Evolutionary conservation across 1,284 basidiomycete genomes (phyloP), one percentile per base, ranked within the genome.

Genomic region (Meira miltonrushii): DNA sequence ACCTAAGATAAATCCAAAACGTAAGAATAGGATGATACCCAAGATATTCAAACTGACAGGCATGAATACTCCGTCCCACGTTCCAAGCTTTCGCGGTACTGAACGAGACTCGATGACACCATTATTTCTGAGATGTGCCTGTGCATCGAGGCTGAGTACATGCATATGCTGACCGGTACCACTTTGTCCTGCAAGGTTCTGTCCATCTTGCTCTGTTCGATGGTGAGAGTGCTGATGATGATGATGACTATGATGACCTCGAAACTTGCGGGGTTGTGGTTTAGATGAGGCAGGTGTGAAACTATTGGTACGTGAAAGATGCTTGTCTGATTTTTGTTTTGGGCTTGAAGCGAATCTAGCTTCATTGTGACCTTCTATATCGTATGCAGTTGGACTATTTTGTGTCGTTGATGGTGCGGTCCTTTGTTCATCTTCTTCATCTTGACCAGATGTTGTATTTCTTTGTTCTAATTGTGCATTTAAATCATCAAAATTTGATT

Each of bases 51-150:
- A 69, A 58, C 71, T 72, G 62, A 76, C 74, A 12, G 75, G 75
- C 65, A 77, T 69, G 38, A 77, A 77, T 37, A 77, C 75, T 40
- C 75, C 75, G 43, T 76, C 72, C 70, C 72, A 77, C 10, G 75
- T 77, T 5, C 75, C 75, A 2, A 77, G 68, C 60, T 77, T 77
- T 23, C 74, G 66, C 19, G 73, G 68, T 1, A 65, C 62, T 48
- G 66, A 68, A 25, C 62, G 59, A 11, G 62, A 61, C 43, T 59
- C 62, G 58, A 71, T 67, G 68, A 71, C 67, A 28, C 69, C 71
- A n/a, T 64, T 59, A 39, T 62, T 67, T 49, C 44, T n/a, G 2
- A 41, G 13, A 17, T 39, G 12, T 11, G 28, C 44, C 17, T 46
- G 54, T 13, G 23, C 25, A 46, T 65, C 66, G 15, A 62, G 59